phyloP scores from a whole-genome alignment of 2,329 filamentous ascomycete genomes.

The Fusarium armeniacum region DNA sequence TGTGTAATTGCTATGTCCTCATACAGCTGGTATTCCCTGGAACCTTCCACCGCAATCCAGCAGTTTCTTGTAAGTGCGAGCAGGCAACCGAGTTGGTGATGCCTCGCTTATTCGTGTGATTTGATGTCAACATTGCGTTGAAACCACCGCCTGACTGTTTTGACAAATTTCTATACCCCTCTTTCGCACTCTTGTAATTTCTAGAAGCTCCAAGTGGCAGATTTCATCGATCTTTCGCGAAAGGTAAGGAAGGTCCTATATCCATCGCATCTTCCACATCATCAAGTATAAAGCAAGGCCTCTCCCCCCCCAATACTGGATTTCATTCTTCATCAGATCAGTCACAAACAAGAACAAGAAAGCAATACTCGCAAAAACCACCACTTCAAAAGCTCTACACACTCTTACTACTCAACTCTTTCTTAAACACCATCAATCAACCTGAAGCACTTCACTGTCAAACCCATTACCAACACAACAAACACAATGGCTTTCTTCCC shows the following conservation, averaged over 20 bases:
- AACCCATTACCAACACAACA: conserved; percentile 44
- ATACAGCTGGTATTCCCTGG: conserved; percentile 19
- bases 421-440: conserved; percentile 42
- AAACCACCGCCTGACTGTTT: conserved; percentile 19
- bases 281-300: conserved; percentile 52
- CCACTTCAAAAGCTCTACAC: conserved; percentile 35
- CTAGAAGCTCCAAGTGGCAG: conserved; percentile 43
- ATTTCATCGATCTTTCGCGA: conserved; percentile 39
- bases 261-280: conserved; percentile 16
- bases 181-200: conserved; percentile 39
- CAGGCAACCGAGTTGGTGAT: conserved; percentile 10
- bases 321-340: conserved; percentile 50
- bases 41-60: conserved; percentile 45
- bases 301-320: conserved; percentile 26
- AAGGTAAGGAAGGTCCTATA: conserved; percentile 35
- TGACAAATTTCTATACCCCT: conserved; percentile 26
- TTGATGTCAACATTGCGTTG: conserved; percentile 28
- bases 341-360: conserved; percentile 46
- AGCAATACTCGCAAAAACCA: conserved; percentile 17
- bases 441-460: conserved; percentile 47
- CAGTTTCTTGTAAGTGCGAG: conserved; percentile 34
- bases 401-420: conserved; percentile 46
- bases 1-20: not conserved
- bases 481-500: conserved; percentile 73
- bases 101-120: conserved; percentile 29